phyloP scores from a whole-genome alignment of 257 asterid genomes.

The Paulownia fortunei region DNA sequence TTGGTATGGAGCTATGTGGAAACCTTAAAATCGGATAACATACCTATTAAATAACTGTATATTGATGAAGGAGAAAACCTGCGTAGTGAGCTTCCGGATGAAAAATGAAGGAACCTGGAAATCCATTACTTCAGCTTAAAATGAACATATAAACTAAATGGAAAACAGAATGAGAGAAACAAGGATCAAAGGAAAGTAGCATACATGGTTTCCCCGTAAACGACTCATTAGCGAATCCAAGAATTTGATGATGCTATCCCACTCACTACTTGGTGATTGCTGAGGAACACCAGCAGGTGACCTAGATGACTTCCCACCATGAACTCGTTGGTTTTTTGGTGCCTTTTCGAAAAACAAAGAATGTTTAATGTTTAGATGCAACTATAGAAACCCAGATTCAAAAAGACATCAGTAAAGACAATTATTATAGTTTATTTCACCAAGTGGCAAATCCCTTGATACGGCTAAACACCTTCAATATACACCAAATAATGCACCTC shows the following conservation, averaged over 20 bases:
- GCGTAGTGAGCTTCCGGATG: slow-evolving; percentile 96
- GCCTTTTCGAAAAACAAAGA: slow-evolving; percentile 54
- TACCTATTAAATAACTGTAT: slow-evolving; percentile 95
- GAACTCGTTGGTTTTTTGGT: slow-evolving; percentile 89
- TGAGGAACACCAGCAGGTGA: slow-evolving; percentile 81
- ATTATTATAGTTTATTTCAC: background rate
- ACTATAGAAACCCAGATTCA: slow-evolving; percentile 7
- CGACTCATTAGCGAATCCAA: slow-evolving; percentile 88
- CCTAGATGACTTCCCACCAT: slow-evolving; percentile 93
- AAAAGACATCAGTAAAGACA: background rate
- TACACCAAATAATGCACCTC: slow-evolving; percentile 6
- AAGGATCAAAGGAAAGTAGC: slow-evolving; percentile 17
- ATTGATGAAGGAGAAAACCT: slow-evolving; percentile 95
- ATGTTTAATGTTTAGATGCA: slow-evolving; percentile 5
- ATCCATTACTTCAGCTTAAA: slow-evolving; percentile 26
- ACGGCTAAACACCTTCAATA: slow-evolving; percentile 13
- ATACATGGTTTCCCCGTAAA: slow-evolving; percentile 75
- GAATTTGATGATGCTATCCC: slow-evolving; percentile 94
- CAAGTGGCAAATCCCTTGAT: background rate
- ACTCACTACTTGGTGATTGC: slow-evolving; percentile 80
- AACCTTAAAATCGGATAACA: slow-evolving; percentile 3
- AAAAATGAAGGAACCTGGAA: slow-evolving; percentile 94
- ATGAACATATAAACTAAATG: slow-evolving; percentile 6
- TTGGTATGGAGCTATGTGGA: background rate
- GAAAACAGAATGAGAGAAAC: background rate